Evolutionary conservation across 805 yeast species (phyloP), one percentile per base, ranked within the genome.

Genomic region (Lipomyces lipofer): DNA sequence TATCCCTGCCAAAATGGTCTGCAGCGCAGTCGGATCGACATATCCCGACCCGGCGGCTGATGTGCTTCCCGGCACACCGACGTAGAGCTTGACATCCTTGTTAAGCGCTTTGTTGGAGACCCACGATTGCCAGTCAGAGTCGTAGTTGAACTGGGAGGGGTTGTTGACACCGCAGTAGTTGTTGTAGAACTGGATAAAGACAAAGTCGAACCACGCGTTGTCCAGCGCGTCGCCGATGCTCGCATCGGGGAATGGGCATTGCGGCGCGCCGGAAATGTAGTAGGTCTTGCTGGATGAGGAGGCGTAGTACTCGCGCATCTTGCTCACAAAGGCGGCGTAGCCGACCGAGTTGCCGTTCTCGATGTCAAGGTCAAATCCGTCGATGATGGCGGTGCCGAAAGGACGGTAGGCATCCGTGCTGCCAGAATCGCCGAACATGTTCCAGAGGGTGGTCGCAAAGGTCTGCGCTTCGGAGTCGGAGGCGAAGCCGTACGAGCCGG

Each of bases 331-430:
- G 3, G 81, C 80, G 48, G 75, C 75, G 56, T 76, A 78, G 36
- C 87, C 88, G n/a, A 72, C 70, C 49, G 70, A 68, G 43, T 67
- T 60, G 49, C 74, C 72, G 63, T 78, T 78, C 61, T 79, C 85
- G 54, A 79, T 74, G 65, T 82, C 86, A 47, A 85, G 76, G 60
- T 83, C 86, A 63, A 83, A 84, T n/a, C 90, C 88, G 67, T 84
- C 88, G 30, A 83, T 69, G 24, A 80, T 66, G 2, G 86, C 77
- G 56, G 73, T 76, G 40, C 81, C 85, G 62, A 83, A 82, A 9
- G 75, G 73, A 33, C 74, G 61, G 24, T 64, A 63, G 30, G 52
- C 63, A 9, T 64, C 51, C 49, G 55, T 65, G 36, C 63, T 53
- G 32, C 79, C 81, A n/a, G n/a, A n/a, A 27, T 66, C 77, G 38